Evolutionary conservation across 352 stramenopile genomes (phyloP), one percentile per base, ranked within the genome.

Genomic region (Phytophthora agathidicida): DNA sequence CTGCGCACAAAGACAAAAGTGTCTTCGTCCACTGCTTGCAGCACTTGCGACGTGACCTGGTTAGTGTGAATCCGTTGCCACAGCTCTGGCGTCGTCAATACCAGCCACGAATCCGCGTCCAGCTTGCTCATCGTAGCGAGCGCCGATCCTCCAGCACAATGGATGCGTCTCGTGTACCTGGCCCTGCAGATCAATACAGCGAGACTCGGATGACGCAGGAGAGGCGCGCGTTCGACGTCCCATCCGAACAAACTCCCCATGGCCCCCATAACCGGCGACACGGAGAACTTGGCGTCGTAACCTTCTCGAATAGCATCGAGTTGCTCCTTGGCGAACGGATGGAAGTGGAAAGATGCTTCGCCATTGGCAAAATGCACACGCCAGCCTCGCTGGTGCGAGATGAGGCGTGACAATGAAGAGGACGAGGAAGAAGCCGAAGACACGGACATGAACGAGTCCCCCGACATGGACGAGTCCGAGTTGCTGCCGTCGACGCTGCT

Each of bases 291-390:
- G 9, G 49, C 45, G 41, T 73, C 71, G 39, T 80, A 80, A 39
- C 55, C 44, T 41, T 64, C 33, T 39, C 57, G 53, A 41, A 72
- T 59, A 14, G 49, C 33, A 32, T 72, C 53, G 28, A 70, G 45
- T 16, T 77, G 62, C 31, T 68, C 33, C 31, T 65, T 66, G 11
- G 58, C 43, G 26, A 80, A 59, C 8, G 67, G 71, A 16, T 80
- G 48, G 32, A 63, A 80, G 50, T 73, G 69, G 43, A 80, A 80
- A 2, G 67, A 65, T 22, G 67, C 58, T 24, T 69, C 66, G 5
- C 63, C 71, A 14, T 33, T 27, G 32, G 54, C n/a, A 42, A 76
- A 60, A 32, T 69, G 49, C 48, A 75, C 65, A 23, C 65, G 60
- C 43, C 48, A 60, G 16, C 66, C 66, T 1, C 48, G 43, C 16